Evolutionary conservation across 169 alveolate species (phyloP).

Genomic region (Cryptosporidium andersoni): DNA sequence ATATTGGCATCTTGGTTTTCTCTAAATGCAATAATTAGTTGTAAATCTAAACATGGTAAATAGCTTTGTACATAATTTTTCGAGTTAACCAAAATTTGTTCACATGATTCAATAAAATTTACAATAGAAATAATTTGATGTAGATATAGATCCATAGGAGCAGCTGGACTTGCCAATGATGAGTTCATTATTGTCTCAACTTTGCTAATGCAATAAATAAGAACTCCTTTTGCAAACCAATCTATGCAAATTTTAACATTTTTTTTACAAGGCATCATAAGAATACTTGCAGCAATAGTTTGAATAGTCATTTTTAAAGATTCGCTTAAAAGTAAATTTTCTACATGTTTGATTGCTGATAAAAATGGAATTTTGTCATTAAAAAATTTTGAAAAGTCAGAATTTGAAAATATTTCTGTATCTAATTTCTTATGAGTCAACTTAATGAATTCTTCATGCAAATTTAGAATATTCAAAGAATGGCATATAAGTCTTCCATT

Average conservation of each 20-base stretch:
- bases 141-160: constrained; percentile 60
- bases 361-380: constrained; percentile 47
- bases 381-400: background rate
- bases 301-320: background rate
- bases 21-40: constrained; percentile 26
- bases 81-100: constrained; percentile 5
- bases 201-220: too few relatives aligned
- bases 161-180: constrained; percentile 15
- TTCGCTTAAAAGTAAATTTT: constrained; percentile 5
- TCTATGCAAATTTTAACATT: too few relatives aligned
- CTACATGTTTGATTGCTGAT: constrained; percentile 7
- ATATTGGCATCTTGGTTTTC: constrained; percentile 13
- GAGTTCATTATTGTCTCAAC: too few relatives aligned
- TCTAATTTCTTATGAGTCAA: background rate
- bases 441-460: constrained; percentile 17
- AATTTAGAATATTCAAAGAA: constrained; percentile 20
- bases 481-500: background rate
- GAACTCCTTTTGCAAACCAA: too few relatives aligned
- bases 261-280: background rate
- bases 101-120: constrained; percentile 20
- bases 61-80: background rate
- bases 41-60: background rate
- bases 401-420: constrained; percentile 4
- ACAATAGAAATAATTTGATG: constrained; percentile 41
- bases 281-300: constrained; percentile 10